Evolutionary conservation across 192 early-diverging fungal species (phyloP), one percentile per base, ranked within the genome.

Genomic region (Coemansia sp.): DNA sequence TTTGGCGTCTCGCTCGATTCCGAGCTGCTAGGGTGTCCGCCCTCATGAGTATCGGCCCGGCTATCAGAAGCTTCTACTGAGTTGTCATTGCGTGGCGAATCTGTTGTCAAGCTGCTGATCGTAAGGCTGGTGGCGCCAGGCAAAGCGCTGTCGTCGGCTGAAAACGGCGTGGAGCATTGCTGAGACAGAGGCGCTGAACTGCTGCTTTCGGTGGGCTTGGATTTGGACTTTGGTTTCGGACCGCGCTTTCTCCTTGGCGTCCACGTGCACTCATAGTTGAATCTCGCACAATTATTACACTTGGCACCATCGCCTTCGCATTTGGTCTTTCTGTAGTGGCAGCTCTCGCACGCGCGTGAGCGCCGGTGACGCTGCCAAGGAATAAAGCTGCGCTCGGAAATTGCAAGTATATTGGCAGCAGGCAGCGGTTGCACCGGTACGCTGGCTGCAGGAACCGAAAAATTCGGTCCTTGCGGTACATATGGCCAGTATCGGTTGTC

Each of bases 201-300:
- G 15, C 12, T 13, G 4, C 18, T 11, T 4, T 24, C 27, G 12
- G 63, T n/a, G 4, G 41, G 43, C 15, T 57, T 57, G 11, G 29
- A 3, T 15, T 31, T 57, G 0, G 54, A 33, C 46, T 63, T 68
- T 46, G 71, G 13, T 36, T 67, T 82, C 20, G 79, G 80, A 18
- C 80, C 80, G 15, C 80, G 80, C 69, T 82, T 82, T 42, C 74
- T 82, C 75, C 67, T 82, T 8, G 74, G 80, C 43, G 74, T 62
- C 80, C 80, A 82, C 20, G 68, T 74, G 68, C 80, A 82, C 20
- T 82, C 80, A 12, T 71, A 47, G 20, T 73, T 70, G 33, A 65
- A 67, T 9, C 75, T 72, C 3, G 51, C 31, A 38, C 80, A 82
- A 67, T 62, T 77, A 42, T 65, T 24, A 54, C 80, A 82, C 52